Evolutionary conservation across 23 red algal genomes (phyloP).

Genomic region (Gracilaria caudata): DNA sequence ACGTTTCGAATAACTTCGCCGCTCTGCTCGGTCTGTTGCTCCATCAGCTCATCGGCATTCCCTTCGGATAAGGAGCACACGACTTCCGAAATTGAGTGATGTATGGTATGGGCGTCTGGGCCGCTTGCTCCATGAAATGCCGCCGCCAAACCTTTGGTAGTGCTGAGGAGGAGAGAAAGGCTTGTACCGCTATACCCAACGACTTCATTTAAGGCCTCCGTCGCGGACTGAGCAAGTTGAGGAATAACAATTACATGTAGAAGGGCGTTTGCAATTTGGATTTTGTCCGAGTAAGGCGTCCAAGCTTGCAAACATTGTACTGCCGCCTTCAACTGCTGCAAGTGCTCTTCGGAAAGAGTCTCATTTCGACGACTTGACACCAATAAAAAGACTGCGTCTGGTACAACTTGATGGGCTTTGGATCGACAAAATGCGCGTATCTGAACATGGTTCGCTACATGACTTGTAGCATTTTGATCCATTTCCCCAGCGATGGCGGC

Average conservation of each 20-base stretch:
- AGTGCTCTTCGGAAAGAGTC: neutral
- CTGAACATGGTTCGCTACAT: conserved; percentile 26
- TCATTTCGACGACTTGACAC: neutral
- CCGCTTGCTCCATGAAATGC: conserved; percentile 33
- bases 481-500: conserved; percentile 27
- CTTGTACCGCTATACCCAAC: conserved; percentile 42
- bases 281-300: conserved; percentile 15
- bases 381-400: conserved; percentile 22
- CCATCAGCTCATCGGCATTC: conserved; percentile 43
- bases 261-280: conserved; percentile 22
- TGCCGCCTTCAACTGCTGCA: neutral
- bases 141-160: conserved; percentile 12
- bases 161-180: conserved; percentile 7
- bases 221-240: conserved; percentile 11
- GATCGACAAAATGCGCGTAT: conserved; percentile 47
- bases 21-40: conserved; percentile 31
- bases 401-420: conserved; percentile 29
- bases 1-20: conserved; percentile 3
- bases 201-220: conserved; percentile 25
- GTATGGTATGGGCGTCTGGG: neutral
- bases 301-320: conserved; percentile 41
- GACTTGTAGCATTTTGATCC: conserved; percentile 36
- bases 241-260: conserved; percentile 14
- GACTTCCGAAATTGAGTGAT: conserved; percentile 45
- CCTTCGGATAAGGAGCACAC: conserved; percentile 35